Conservation (phyloP, 768 basidiomycete species). For the Pisolithus tinctorius region DNA sequence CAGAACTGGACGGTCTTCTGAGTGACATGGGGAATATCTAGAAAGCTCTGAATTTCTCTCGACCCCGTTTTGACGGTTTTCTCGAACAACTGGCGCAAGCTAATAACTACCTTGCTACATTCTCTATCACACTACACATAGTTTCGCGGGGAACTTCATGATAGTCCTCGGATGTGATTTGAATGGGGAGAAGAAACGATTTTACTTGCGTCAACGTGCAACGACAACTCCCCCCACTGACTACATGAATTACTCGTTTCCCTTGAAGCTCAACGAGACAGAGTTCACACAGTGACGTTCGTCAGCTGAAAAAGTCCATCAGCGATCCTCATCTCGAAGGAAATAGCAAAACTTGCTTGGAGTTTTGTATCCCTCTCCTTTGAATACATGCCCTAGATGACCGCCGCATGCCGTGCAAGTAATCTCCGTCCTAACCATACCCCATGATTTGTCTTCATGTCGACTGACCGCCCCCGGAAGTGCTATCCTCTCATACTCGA, state of each 20-base stretch:
- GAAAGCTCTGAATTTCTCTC: neutral
- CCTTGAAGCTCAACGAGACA: slow-evolving; percentile 70
- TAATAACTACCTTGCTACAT: no score
- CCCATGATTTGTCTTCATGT: slow-evolving; percentile 63
- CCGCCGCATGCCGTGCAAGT: slow-evolving; percentile 87
- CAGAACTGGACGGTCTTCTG: slow-evolving; percentile 73
- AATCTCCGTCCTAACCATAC: slow-evolving; percentile 77
- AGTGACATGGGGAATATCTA: neutral
- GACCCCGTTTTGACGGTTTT: no score
- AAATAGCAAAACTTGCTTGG: slow-evolving; percentile 50
- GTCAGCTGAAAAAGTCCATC: slow-evolving; percentile 42
- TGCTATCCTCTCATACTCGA: slow-evolving; percentile 38
- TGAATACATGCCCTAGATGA: slow-evolving; percentile 94
- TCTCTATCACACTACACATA: no score
- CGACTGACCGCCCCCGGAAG: slow-evolving; percentile 83
- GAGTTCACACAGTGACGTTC: slow-evolving; percentile 91
- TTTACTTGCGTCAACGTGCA: no score
- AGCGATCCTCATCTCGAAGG: neutral
- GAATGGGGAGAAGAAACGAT: neutral
- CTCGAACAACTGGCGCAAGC: no score
- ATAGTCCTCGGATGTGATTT: neutral
- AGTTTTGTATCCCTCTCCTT: slow-evolving; percentile 76
- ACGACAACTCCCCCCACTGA: no score
- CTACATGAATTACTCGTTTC: slow-evolving; percentile 15
- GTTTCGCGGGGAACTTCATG: no score